phyloP scores from a whole-genome alignment of 2,329 filamentous ascomycete genomes.

The Colletotrichum sp. region DNA sequence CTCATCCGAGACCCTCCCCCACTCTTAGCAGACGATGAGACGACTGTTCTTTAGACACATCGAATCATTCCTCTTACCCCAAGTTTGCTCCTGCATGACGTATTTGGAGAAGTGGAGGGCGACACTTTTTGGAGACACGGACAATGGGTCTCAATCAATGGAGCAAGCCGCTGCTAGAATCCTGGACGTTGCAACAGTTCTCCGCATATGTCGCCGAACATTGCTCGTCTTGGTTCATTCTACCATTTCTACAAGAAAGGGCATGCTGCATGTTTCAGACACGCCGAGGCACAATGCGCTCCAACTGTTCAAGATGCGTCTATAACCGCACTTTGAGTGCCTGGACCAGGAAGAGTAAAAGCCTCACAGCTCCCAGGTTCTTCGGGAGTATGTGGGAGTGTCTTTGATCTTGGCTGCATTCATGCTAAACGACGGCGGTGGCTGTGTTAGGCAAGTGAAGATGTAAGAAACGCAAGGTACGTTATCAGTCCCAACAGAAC shows the following conservation, averaged over 20 bases:
- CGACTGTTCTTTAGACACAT: not conserved
- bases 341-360: conserved; percentile 1
- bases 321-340: conserved; percentile 26
- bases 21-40: not conserved
- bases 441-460: not conserved
- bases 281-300: not conserved
- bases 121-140: not conserved
- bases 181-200: not conserved
- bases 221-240: not conserved
- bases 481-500: not conserved
- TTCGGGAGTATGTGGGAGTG: not conserved
- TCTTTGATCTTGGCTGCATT: not conserved
- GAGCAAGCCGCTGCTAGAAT: not conserved
- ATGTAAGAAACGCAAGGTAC: not conserved
- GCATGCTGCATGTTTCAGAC: not conserved
- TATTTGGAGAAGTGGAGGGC: conserved; percentile 1
- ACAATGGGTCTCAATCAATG: not conserved
- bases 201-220: not conserved
- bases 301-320: not conserved
- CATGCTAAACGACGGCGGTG: not conserved
- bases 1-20: not conserved
- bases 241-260: not conserved
- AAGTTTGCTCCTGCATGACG: not conserved
- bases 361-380: not conserved
- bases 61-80: not conserved